These are phyloP conservation scores for Clarireedia homoeocarpa DNA, from an alignment of 2,329 filamentous ascomycete genomes.

Conservation along the genomic window DNA sequence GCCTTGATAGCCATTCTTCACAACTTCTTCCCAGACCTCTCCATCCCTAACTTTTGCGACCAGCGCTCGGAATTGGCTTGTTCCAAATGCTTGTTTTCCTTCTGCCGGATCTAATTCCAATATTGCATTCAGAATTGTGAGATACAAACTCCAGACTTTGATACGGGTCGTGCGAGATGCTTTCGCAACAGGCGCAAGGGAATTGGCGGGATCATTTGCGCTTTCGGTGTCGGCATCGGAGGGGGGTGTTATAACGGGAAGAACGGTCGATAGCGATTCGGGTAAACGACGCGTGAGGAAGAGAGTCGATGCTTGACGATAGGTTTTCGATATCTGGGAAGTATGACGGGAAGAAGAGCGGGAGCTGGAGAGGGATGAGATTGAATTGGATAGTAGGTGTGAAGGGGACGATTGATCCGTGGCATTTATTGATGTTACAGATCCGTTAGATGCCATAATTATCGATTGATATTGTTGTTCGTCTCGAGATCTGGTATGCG, in stretches of 20 bases:
- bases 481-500: too few species aligned
- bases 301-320: constrained; percentile 87
- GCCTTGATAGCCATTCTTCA: constrained; percentile 78
- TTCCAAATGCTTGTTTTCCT: constrained; percentile 81
- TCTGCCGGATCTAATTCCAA: constrained; percentile 84
- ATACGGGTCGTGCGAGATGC: constrained; percentile 77
- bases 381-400: constrained; percentile 56
- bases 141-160: constrained; percentile 96
- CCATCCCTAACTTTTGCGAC: constrained; percentile 82
- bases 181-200: constrained; percentile 57
- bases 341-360: constrained; percentile 48
- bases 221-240: constrained; percentile 26
- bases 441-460: constrained; percentile 24
- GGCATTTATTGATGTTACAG: constrained; percentile 22
- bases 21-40: constrained; percentile 89
- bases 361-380: constrained; percentile 60
- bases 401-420: constrained; percentile 41
- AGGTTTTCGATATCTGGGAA: constrained; percentile 78
- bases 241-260: constrained; percentile 65
- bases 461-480: neutral
- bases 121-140: constrained; percentile 87
- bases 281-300: constrained; percentile 90
- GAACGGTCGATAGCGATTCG: constrained; percentile 78
- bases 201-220: constrained; percentile 31
- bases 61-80: constrained; percentile 73